phyloP scores from a whole-genome alignment of 805 yeast species.

The Sugiyamaella qingdaonensis region DNA sequence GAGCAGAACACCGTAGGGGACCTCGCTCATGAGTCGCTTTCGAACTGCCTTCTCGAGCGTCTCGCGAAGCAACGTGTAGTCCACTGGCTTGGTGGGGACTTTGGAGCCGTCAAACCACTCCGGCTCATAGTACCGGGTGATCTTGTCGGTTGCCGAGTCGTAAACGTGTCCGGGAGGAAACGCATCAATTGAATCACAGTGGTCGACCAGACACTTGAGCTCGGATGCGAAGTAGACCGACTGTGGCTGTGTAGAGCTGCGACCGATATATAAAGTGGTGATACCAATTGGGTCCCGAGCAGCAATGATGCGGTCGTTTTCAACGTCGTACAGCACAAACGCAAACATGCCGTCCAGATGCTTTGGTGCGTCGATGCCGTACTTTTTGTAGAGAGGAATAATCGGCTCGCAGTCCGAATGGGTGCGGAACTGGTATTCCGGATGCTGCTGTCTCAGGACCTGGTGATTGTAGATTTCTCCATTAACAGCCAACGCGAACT shows the following conservation, averaged over 20 bases:
- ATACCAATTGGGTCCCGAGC: conserved; percentile 99
- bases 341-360: conserved; percentile 98
- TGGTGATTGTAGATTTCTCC: conserved; percentile 99
- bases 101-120: conserved; percentile 85
- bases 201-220: conserved; percentile 87
- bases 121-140: conserved; percentile 87
- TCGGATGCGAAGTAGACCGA: conserved; percentile 91
- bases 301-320: conserved; percentile 83
- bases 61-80: conserved; percentile 66
- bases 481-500: conserved; percentile 77
- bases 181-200: conserved; percentile 86
- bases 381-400: conserved; percentile 84
- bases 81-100: conserved; percentile 74
- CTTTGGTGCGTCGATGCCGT: conserved; percentile 87
- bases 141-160: conserved; percentile 82
- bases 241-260: conserved; percentile 59
- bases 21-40: conserved; percentile 99
- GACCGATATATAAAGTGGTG: conserved; percentile 94
- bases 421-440: conserved; percentile 75
- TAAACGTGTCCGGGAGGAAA: conserved; percentile 99
- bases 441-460: conserved; percentile 69
- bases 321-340: conserved; percentile 81
- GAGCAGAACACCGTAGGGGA: conserved; percentile 94
- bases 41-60: conserved; percentile 91
- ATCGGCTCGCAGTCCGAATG: conserved; percentile 96